Evolutionary conservation across 768 basidiomycete species (phyloP), one percentile per base, ranked within the genome.

Genomic region (Mrakia hoshinonis): DNA sequence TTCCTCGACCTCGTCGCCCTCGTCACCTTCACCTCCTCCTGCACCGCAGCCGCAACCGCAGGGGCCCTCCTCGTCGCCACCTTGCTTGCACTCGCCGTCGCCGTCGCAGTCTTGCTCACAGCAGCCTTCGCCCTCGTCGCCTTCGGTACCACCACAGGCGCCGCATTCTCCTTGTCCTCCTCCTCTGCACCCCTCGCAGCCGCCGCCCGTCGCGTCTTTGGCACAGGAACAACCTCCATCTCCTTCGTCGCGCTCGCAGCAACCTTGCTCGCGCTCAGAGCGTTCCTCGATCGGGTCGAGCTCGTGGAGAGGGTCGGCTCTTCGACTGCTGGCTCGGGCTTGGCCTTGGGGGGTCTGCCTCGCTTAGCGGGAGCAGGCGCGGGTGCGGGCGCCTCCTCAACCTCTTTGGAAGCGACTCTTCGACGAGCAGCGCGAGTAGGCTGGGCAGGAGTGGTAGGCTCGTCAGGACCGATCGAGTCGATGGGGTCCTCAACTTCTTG

Each of bases 401-500:
- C 58, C 34, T 61, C 58, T 31, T 61, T 61, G 18, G 58, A 61
- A n/a, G 58, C 10, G 34, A 61, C 34, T 39, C 58, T 29, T 20
- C 36, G 13, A 10, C 58, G 13, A 7, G 63, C 43, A 15, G 63
- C 63, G 43, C 48, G 43, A 36, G 63, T 65, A 4, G 63, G 63
- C 31, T 47, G 46, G 20, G 63, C 63, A 29, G 63, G 63, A 13
- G 26, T 47, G 63, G 48, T 24, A 51, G 63, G 46, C 31, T 65
- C 63, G 34, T 65, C 63, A 12, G 63, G 63, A 22, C 46, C 63
- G 24, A 65, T 65, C 12, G 63, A 65, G 24, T 65, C 63, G 26
- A 65, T 7, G 20, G 63, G 63, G 22, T 65, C 63, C 26, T 47
- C 63, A 43, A 43, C 43, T 6, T 43, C 43, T 31, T 46, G 39